Evolutionary conservation across 768 basidiomycete genomes (phyloP), one percentile per base, ranked within the genome.

Genomic region (Clavulina sp.): DNA sequence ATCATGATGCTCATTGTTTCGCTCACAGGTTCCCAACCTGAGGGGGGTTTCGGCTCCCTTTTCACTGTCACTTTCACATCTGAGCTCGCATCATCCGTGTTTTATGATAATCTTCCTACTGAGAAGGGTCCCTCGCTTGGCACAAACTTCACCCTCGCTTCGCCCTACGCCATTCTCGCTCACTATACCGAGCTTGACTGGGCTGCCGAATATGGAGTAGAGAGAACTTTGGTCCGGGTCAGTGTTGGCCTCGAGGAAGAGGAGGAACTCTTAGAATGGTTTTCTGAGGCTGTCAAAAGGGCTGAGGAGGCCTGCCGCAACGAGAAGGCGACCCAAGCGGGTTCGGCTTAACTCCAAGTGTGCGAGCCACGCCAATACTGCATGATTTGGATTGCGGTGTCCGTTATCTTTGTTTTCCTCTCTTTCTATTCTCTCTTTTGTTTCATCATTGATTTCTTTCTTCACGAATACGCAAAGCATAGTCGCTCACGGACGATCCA

Each of bases 131-230:
- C 93, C 0, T 81, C 80, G 60, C 72, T 87, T 5, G 93, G 93
- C 2, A 96, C 93, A 21, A 95, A 88, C 71, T 96, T 96, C 64
- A 96, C 93, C 2, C 73, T 97, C 29, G 88, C 89, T 30, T 91
- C 80, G 57, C 93, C 92, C 24, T 97, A 87, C 62, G 85, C 87
- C 6, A 78, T 97, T 53, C 70, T 99, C 24, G 93, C 86, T 33
- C 93, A 97, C 64, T 96, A 78, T 57, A 61, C 67, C 0, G 93
- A 99, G 65, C 67, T 93, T 56, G 85, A 83, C 33, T 99, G 93
- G 93, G 93, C 92, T 16, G 80, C 75, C 48, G 67, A 71, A 55
- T 93, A 76, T 65, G 91, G 86, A 19, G 86, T 99, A 9, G 86
- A 93, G 60, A 68, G 69, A 50, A 79, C 78, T 3, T 65, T 99